phyloP scores from a whole-genome alignment of 2,329 filamentous ascomycete species.

The Ophiocordyceps camponoti-rufipedis region DNA sequence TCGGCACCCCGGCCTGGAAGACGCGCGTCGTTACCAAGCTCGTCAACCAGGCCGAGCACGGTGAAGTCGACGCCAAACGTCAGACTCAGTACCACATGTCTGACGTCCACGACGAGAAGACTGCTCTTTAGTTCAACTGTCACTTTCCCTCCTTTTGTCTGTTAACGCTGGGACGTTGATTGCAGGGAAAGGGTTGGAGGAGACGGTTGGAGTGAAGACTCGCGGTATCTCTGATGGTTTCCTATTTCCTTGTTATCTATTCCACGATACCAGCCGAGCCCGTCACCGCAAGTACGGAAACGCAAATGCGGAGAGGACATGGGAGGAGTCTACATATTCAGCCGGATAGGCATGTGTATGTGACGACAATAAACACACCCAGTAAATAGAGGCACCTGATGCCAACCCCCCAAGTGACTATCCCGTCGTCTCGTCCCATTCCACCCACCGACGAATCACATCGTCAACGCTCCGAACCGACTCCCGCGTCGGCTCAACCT shows the following conservation, averaged over 20 bases:
- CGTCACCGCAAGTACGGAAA: not conserved
- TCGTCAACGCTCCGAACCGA: slow-evolving; percentile 49
- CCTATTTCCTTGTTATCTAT: not conserved
- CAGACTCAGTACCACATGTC: slow-evolving; percentile 4
- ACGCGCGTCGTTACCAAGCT: slow-evolving; percentile 8
- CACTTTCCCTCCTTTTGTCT: not conserved
- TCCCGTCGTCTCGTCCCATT: slow-evolving; percentile 49
- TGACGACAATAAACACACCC: not conserved
- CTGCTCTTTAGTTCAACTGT: no score
- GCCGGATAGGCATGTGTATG: not conserved
- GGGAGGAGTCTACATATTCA: not conserved
- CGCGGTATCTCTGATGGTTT: no score
- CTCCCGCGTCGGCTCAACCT: slow-evolving; percentile 56
- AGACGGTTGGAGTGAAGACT: no score
- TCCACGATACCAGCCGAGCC: not conserved
- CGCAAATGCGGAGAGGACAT: no score
- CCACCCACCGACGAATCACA: slow-evolving; percentile 68
- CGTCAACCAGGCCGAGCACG: slow-evolving; percentile 8
- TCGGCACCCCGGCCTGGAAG: slow-evolving; percentile 16
- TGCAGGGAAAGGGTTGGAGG: not conserved
- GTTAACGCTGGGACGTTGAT: not conserved
- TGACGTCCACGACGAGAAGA: slow-evolving; percentile 5
- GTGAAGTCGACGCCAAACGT: slow-evolving; percentile 10
- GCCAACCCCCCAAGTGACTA: not conserved
- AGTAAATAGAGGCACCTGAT: no score